These are phyloP conservation scores for Cyclotella cryptica DNA, from an alignment of 108 stramenopile species.

Conservation along the genomic window DNA sequence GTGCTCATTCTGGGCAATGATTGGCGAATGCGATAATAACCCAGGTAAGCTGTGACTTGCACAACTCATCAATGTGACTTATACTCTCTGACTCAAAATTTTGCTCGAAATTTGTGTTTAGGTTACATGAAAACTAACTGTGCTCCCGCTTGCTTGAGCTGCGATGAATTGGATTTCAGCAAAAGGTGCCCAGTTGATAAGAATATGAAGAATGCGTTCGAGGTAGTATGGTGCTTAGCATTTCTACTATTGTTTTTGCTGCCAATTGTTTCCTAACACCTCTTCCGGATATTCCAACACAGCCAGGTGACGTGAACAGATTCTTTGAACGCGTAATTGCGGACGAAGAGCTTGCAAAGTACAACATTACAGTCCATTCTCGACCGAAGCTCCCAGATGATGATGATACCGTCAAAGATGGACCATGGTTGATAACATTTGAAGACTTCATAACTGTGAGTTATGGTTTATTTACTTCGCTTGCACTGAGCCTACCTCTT, in stretches of 20 bases:
- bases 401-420: conserved; percentile 13
- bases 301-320: conserved; percentile 43
- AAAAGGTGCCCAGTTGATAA: conserved; percentile 37
- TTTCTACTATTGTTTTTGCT: background rate
- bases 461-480: conserved; percentile 51
- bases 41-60: conserved; percentile 27
- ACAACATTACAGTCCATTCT: conserved; percentile 37
- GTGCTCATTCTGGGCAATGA: conserved; percentile 75
- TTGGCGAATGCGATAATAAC: conserved; percentile 77
- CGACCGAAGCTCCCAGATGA: conserved; percentile 32
- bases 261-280: background rate
- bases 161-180: conserved; percentile 55
- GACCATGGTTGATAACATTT: conserved; percentile 29
- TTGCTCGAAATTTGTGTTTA: background rate
- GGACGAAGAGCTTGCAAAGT: conserved; percentile 28
- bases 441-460: conserved; percentile 46
- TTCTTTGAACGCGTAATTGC: conserved; percentile 45
- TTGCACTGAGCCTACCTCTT: too few relatives aligned
- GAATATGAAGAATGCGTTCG: conserved; percentile 56
- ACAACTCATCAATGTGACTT: background rate
- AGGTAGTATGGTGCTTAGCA: background rate
- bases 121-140: conserved; percentile 68
- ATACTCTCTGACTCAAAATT: background rate
- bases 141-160: conserved; percentile 53
- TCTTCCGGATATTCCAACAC: background rate